Conservation (phyloP, 2,329 filamentous ascomycete genomes). For the Aspergillus vadensis region DNA sequence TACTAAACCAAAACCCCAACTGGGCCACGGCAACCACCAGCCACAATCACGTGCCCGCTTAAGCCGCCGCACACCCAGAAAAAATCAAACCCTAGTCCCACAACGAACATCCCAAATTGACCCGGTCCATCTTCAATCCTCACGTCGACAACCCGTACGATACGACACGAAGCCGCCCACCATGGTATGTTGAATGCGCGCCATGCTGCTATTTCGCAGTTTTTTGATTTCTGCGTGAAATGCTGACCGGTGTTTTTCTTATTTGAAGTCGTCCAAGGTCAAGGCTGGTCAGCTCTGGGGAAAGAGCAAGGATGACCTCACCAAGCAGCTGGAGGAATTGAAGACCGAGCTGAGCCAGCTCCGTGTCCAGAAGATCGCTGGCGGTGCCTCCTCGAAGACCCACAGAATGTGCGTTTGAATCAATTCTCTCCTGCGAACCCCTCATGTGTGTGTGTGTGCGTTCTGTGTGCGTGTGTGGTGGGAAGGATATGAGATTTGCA, state of each 20-base stretch:
- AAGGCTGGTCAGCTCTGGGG: slow-evolving; percentile 96
- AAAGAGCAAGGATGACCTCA: slow-evolving; percentile 99
- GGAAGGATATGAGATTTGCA: slow-evolving; percentile 9
- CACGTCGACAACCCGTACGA: slow-evolving; percentile 51
- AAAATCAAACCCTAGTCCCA: slow-evolving; percentile 51
- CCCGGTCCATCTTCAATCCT: slow-evolving; percentile 45
- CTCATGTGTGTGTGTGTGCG: slow-evolving; percentile 5
- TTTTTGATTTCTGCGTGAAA: slow-evolving; percentile 4
- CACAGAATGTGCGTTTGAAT: slow-evolving; percentile 81
- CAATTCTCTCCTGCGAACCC: slow-evolving; percentile 12
- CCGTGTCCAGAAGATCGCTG: slow-evolving; percentile 96
- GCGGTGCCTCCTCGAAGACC: slow-evolving; percentile 90
- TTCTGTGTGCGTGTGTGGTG: not conserved
- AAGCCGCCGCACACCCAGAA: slow-evolving; percentile 33
- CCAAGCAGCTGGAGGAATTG: slow-evolving; percentile 90
- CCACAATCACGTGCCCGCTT: slow-evolving; percentile 36
- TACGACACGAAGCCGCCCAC: slow-evolving; percentile 44
- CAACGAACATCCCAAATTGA: slow-evolving; percentile 45
- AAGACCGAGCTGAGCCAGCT: slow-evolving; percentile 96
- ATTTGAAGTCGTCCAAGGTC: slow-evolving; percentile 68
- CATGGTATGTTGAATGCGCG: slow-evolving; percentile 43
- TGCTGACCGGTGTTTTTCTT: slow-evolving; percentile 26
- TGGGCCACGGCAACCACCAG: slow-evolving; percentile 12
- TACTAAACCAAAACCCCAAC: not conserved
- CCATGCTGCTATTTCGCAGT: slow-evolving; percentile 9